Base-by-base conservation (phyloP, 768 basidiomycete genomes). In the Wakefieldia striispora region DNA sequence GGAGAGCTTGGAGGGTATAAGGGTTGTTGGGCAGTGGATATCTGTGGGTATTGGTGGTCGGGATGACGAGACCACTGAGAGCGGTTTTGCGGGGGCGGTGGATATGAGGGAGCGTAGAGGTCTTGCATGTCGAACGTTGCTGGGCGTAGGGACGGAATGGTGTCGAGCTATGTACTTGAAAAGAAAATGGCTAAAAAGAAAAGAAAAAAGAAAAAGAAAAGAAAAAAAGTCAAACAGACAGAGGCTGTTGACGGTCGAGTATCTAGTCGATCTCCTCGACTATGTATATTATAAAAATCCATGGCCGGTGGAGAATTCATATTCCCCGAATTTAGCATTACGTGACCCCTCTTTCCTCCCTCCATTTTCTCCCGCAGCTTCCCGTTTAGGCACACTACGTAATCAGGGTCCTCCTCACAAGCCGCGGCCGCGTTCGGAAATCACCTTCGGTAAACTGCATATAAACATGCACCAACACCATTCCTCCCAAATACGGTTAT, bases 81-180 rank as follows among this genome's bases (percentile, higher is more conserved):
- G 74, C 83, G 84, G 79, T 60, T 45, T 10, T 55, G 72, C 29
- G 63, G 63, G 42, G 60, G 52, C 0, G 55, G 53, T 20, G 57
- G 60, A 65, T 74, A 74, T 52, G 66, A 64, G 60, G 67, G 67
- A 63, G 74, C 72, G 64, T 71, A 76, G 72, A 76, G 70, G 70
- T 75, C 75, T 58, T 75, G 73, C 70, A 70, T 74, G 71, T 68
- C 66, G 65, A 67, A 68, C 61, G 71, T 67, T 55, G 70, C 69
- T 36, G 70, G 66, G 67, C 65, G 67, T 65, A 69, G 67, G 65
- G 70, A 70, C 67, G 65, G 68, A 69, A 63, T 62, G 67, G 60
- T 61, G 69, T 16, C 45, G 62, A 60, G 65, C 60, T 67, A 65
- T 65, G 61, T 62, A 61, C 61, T 50, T 52, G 49, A 51, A 61